Conservation (phyloP, 148 eudicot species). For the Fagopyrum esculentum region DNA sequence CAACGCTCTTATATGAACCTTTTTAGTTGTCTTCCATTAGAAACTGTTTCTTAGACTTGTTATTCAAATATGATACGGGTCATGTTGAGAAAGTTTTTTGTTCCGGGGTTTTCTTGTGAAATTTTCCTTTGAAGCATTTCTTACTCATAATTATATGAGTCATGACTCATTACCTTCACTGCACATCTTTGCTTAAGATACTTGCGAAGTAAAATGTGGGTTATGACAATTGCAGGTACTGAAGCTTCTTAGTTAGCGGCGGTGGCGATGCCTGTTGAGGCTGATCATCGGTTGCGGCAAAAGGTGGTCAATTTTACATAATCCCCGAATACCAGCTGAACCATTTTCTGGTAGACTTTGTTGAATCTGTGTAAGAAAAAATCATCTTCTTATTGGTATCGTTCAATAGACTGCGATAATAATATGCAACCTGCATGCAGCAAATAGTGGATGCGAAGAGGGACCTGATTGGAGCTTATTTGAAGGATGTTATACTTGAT, state of each 20-base stretch:
- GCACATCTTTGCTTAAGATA: too few relatives aligned
- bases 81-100: too few relatives aligned
- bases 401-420: constrained; percentile 7
- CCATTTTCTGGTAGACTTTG: constrained; percentile 1
- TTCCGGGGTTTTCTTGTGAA: too few relatives aligned
- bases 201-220: too few relatives aligned
- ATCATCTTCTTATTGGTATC: not conserved
- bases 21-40: not conserved
- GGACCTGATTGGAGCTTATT: not conserved
- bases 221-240: not conserved
- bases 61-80: too few relatives aligned
- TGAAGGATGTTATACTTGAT: not conserved
- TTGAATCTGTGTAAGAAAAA: not conserved
- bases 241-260: not conserved
- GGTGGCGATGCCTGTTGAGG: not conserved
- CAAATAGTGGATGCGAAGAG: not conserved
- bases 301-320: not conserved
- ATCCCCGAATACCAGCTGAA: not conserved
- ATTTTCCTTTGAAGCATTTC: too few relatives aligned
- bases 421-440: constrained; percentile 6
- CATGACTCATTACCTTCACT: too few relatives aligned
- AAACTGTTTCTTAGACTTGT: not conserved
- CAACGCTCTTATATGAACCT: not conserved
- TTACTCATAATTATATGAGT: too few relatives aligned
- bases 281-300: not conserved